phyloP scores from a whole-genome alignment of 2,329 filamentous ascomycete genomes.

The Aspergillus eucalypticola region DNA sequence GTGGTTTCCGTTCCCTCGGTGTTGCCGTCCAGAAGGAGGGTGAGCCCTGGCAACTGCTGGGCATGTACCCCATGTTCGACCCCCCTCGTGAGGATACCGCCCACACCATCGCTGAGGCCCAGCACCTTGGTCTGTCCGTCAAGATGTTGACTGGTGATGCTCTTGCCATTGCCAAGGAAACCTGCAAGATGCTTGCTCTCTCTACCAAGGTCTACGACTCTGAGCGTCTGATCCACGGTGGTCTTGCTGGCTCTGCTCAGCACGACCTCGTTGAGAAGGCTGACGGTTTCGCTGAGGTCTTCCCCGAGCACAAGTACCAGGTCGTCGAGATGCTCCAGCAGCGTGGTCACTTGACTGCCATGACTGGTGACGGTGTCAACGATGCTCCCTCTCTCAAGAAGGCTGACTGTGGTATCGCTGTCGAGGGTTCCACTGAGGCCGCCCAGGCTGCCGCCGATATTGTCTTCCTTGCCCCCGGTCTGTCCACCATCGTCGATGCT shows the following conservation, averaged over 20 bases:
- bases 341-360: slow-evolving; percentile 70
- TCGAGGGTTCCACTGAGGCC: slow-evolving; percentile 70
- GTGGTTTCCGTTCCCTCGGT: slow-evolving; percentile 79
- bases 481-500: slow-evolving; percentile 69
- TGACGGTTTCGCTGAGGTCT: slow-evolving; percentile 72
- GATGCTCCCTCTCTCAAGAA: slow-evolving; percentile 73
- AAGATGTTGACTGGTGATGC: slow-evolving; percentile 84
- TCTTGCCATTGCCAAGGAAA: slow-evolving; percentile 77
- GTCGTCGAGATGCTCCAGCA: slow-evolving; percentile 75
- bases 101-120: slow-evolving; percentile 74
- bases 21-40: slow-evolving; percentile 77
- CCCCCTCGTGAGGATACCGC: slow-evolving; percentile 76
- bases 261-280: slow-evolving; percentile 75
- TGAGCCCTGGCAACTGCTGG: slow-evolving; percentile 71
- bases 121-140: slow-evolving; percentile 73
- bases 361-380: slow-evolving; percentile 77
- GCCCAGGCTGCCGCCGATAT: slow-evolving; percentile 73
- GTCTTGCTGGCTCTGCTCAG: slow-evolving; percentile 70
- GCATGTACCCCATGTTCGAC: slow-evolving; percentile 79
- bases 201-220: slow-evolving; percentile 82
- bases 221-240: slow-evolving; percentile 73
- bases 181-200: slow-evolving; percentile 77
- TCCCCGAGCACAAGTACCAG: slow-evolving; percentile 75
- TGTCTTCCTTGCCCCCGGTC: slow-evolving; percentile 71
- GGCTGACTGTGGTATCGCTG: slow-evolving; percentile 72